phyloP scores from a whole-genome alignment of 176 grass and related monocot species.

The Calamus simplicifolius region DNA sequence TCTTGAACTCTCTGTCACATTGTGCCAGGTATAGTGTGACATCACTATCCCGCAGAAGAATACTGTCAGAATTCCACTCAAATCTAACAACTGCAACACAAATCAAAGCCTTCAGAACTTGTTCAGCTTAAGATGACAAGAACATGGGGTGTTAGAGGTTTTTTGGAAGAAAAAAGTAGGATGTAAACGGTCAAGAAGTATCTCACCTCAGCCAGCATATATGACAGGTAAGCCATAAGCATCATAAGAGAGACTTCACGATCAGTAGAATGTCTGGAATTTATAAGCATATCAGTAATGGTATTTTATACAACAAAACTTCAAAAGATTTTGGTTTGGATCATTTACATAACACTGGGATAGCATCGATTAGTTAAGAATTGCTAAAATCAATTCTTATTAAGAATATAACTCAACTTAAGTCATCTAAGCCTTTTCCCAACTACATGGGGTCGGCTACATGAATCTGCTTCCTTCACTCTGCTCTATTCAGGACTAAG shows the following conservation, averaged over 20 bases:
- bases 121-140: not conserved
- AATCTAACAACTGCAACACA: slow-evolving; percentile 58
- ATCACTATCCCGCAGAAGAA: slow-evolving; percentile 99
- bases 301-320: too few relatives aligned
- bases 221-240: slow-evolving; percentile 98
- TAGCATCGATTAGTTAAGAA: not conserved
- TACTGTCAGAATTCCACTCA: slow-evolving; percentile 96
- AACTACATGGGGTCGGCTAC: too few relatives aligned
- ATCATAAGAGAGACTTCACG: slow-evolving; percentile 97
- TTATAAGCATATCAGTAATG: not conserved
- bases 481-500: too few relatives aligned
- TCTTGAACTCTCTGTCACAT: slow-evolving; percentile 98
- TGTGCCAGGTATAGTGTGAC: slow-evolving; percentile 99
- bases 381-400: not conserved
- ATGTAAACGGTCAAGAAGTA: not conserved
- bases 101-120: slow-evolving; percentile 7
- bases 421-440: too few relatives aligned
- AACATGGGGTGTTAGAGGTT: too few relatives aligned
- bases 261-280: slow-evolving; percentile 91
- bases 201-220: slow-evolving; percentile 89
- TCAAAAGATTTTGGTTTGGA: too few relatives aligned
- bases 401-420: too few relatives aligned
- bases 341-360: not conserved
- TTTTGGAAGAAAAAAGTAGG: too few relatives aligned
- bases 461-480: too few relatives aligned